Conservation (phyloP, 306 rosid genomes). For the Glycine latifolia region DNA sequence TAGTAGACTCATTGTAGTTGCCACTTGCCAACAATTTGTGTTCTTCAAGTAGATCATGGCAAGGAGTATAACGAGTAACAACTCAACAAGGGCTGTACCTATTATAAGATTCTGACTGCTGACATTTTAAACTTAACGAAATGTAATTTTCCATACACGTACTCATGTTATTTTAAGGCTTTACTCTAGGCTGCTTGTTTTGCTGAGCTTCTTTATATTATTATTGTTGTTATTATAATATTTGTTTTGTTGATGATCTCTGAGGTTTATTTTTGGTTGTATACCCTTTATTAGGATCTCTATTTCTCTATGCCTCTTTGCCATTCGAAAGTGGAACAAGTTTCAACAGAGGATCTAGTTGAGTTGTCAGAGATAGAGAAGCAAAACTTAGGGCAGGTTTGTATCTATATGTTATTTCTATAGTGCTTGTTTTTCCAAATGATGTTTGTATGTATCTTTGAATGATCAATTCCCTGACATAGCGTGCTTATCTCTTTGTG, state of each 20-base stretch:
- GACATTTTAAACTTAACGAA: neutral
- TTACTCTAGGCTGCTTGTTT: constrained; percentile 9
- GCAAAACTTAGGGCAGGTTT: constrained; percentile 92
- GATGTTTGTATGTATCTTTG: constrained; percentile 31
- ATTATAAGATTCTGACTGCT: neutral
- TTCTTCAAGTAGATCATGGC: too few species aligned
- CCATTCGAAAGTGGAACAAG: constrained; percentile 85
- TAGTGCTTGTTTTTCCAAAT: constrained; percentile 6
- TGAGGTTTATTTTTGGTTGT: constrained; percentile 25
- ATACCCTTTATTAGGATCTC: constrained; percentile 62
- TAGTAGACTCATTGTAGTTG: constrained; percentile 3
- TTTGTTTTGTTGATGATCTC: constrained; percentile 6
- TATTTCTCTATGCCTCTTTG: constrained; percentile 95
- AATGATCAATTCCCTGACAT: constrained; percentile 23
- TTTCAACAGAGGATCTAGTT: constrained; percentile 76
- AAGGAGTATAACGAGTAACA: too few species aligned
- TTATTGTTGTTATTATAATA: neutral
- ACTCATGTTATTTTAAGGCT: neutral
- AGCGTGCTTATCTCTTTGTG: neutral
- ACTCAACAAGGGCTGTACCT: neutral
- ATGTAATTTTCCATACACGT: neutral
- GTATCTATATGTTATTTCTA: constrained; percentile 10
- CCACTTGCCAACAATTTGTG: neutral
- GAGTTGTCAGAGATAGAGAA: constrained; percentile 97
- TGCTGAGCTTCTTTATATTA: neutral